Base-by-base conservation (phyloP, 805 yeast genomes). In the Kodamaea lidongshanica region DNA sequence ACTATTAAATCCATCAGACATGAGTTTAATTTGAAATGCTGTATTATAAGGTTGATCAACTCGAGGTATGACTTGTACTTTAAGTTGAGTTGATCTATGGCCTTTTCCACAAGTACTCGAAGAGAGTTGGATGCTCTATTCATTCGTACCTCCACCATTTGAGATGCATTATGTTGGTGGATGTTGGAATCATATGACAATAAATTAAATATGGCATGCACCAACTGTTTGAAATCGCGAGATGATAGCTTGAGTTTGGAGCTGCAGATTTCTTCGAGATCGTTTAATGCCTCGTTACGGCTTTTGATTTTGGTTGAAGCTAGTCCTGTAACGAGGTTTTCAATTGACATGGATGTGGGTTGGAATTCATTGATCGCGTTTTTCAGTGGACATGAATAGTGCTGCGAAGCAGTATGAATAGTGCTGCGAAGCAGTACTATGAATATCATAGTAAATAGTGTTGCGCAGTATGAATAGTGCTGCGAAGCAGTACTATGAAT, bases 251-350 rank as follows among this genome's bases (percentile, higher is more conserved):
- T 30, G 35, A 43, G 30, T 40, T 45, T 35, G 40, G 48, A 24
- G 25, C 23, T 7, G 49, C 52, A 12, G 20, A 46, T 25, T 3
- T 19, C 16, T 23, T 55, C 58, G 10, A 55, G 37, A 2, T 28
- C 13, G 16, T 52, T 35, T 6, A 78, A 43, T 0, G 72, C 80
- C 27, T 68, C 74, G 38, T 59, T 72, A 21, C 84, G 54, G 9
- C 75, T 82, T 38, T 67, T 69, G 18, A 73, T 54, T 42, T 70
- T 77, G 3, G 65, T 37, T 1, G 84, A 77, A 14, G 55, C 16
- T 12, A 32, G 56, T 22, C 21, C 12, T 4, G 30, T 12, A 12
- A 23, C 31, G 19, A 23, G 8, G 23, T 20, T 20, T 13, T 11
- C 23, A 6, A 20, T 6, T n/a, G n/a, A n/a, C n/a, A n/a, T n/a